Evolutionary conservation across 148 eudicot species (phyloP).

Genomic region (Rhododendron henanense): DNA sequence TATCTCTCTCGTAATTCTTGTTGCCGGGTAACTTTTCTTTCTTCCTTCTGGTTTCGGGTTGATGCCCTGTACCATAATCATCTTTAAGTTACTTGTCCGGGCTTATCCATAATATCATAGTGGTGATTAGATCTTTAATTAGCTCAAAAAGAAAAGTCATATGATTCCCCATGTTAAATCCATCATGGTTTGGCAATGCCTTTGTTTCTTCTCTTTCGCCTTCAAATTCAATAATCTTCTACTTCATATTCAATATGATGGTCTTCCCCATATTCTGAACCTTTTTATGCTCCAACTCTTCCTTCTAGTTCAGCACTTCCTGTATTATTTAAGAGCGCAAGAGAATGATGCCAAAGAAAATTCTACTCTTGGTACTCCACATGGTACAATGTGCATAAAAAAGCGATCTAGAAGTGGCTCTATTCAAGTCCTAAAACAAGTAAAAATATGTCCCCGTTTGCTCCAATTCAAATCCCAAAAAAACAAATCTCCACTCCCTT

Average conservation of each 20-base stretch:
- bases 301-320: neutral
- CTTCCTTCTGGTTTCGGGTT: neutral
- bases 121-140: neutral
- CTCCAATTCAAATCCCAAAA: neutral
- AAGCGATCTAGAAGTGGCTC: neutral
- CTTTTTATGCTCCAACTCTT: neutral
- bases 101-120: neutral
- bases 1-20: conserved; percentile 33
- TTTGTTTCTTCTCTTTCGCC: neutral
- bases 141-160: neutral
- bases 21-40: conserved; percentile 48
- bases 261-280: neutral
- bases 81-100: neutral
- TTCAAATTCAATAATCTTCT: neutral
- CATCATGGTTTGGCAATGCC: neutral
- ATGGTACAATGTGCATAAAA: neutral
- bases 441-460: neutral
- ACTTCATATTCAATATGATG: neutral
- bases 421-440: neutral
- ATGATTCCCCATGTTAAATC: neutral
- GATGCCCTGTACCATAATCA: neutral
- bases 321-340: neutral
- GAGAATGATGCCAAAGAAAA: neutral
- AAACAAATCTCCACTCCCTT: neutral
- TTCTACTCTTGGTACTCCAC: neutral